Conservation (phyloP, 345 rosid species). For the Linum usitatissimum region DNA sequence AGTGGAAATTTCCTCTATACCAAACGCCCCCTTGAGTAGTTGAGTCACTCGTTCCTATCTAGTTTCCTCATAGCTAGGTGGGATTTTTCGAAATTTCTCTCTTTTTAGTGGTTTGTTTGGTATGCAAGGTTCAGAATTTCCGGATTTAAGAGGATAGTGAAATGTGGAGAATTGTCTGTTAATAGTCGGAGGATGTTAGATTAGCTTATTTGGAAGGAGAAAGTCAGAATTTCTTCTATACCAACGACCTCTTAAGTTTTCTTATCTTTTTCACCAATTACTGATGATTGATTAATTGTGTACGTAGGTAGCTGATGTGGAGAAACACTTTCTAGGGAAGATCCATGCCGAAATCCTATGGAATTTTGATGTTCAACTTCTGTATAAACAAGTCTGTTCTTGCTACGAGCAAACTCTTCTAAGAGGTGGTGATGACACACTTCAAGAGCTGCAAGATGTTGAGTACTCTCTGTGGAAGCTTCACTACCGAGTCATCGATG, state of each 20-base stretch:
- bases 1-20: too few relatives aligned
- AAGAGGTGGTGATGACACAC: slow-evolving; percentile 33
- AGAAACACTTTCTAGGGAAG: slow-evolving; percentile 55
- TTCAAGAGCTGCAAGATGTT: slow-evolving; percentile 60
- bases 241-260: not conserved
- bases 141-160: too few relatives aligned
- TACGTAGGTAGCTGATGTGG: slow-evolving; percentile 49
- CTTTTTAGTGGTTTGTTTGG: too few relatives aligned
- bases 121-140: too few relatives aligned
- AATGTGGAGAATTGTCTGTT: too few relatives aligned
- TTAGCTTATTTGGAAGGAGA: too few relatives aligned
- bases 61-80: too few relatives aligned
- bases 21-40: too few relatives aligned
- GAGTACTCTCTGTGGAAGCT: slow-evolving; percentile 89
- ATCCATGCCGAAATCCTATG: slow-evolving; percentile 43
- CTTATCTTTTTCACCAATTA: slow-evolving; percentile 6
- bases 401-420: slow-evolving; percentile 50
- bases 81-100: too few relatives aligned
- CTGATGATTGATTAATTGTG: not conserved
- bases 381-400: slow-evolving; percentile 52
- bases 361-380: slow-evolving; percentile 41
- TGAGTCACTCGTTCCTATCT: too few relatives aligned
- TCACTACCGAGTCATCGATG: slow-evolving; percentile 71
- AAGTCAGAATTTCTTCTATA: too few relatives aligned
- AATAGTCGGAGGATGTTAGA: too few relatives aligned